Evolutionary conservation across 768 basidiomycete species (phyloP), one percentile per base, ranked within the genome.

Genomic region (Leccinum boreale): DNA sequence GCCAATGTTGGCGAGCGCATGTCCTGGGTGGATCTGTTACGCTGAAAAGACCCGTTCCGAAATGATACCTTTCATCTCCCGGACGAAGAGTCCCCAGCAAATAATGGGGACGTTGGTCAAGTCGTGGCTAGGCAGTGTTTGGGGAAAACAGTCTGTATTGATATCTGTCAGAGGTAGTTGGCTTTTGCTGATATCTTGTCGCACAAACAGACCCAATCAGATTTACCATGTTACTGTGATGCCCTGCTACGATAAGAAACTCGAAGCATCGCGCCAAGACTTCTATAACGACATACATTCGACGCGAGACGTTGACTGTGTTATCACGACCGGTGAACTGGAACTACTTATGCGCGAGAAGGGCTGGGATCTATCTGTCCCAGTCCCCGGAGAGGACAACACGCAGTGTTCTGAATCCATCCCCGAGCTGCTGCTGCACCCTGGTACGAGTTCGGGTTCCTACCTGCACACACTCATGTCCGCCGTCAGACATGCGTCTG

Each of bases 171-270:
- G 12, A 2, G n/a, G 15, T 52, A 28, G 5, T 46, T 3, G 12
- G n/a, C 48, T 35, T 52, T 31, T 52, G 29, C 55, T 58, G 23
- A 65, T 52, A 9, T 59, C 44, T 50, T 57, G 2, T 24, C 17
- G 33, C 9, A 14, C 15, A 14, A 19, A 24, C 70, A 95, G 92
- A 39, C 93, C 94, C 1, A 79, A 91, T 66, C 80, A 92, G 64
- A 83, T 99, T 47, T 99, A 98, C 69, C 97, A 99, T 67, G 94
- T 98, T 53, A 83, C 93, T 0, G 94, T 98, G 52, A 98, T 98
- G 95, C 96, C 97, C 0, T 99, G 97, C 73, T 98, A 98, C 74
- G 97, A 99, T 81, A 98, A 98, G 76, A 99, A 99, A 70, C 85
- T 99, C 15, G 97, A 99, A 74, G 97, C 97, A 0, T 98, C 95